Conservation (phyloP, 2,329 filamentous ascomycete genomes). For the Penicillium hesseltinei region DNA sequence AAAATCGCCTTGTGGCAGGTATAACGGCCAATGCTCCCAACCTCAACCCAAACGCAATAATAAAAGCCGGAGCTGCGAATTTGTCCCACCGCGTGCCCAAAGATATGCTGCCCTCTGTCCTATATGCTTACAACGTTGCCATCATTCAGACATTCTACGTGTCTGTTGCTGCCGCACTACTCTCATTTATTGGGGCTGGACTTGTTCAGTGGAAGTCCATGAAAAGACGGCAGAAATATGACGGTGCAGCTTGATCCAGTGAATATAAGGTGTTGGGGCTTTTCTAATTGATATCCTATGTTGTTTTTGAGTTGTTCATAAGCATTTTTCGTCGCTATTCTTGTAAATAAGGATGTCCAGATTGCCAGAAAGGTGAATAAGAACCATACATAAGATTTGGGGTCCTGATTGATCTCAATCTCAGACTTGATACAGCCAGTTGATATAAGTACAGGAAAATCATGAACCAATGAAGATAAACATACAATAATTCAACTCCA, state of each 20-base stretch:
- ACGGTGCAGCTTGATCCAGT: background rate
- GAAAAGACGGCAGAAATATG: conserved; percentile 17
- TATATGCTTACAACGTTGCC: conserved; percentile 39
- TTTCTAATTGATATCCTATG: background rate
- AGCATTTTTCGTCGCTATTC: background rate
- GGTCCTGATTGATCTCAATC: no score
- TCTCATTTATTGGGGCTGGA: conserved; percentile 33
- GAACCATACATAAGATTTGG: no score
- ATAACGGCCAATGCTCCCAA: conserved; percentile 26
- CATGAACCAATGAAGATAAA: background rate
- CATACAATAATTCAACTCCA: background rate
- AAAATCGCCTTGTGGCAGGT: conserved; percentile 32
- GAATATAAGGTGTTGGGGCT: background rate
- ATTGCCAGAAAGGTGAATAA: background rate
- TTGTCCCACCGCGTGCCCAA: conserved; percentile 29
- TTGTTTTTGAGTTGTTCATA: background rate
- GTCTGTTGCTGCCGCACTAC: conserved; percentile 33
- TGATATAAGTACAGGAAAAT: background rate
- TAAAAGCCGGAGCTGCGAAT: conserved; percentile 39
- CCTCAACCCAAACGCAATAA: conserved; percentile 28
- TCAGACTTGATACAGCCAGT: background rate
- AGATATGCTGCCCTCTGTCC: conserved; percentile 30
- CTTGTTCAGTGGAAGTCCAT: conserved; percentile 44
- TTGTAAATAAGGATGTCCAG: background rate
- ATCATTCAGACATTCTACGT: conserved; percentile 41